phyloP scores from a whole-genome alignment of 257 asterid species.

The Solanum pimpinellifolium region DNA sequence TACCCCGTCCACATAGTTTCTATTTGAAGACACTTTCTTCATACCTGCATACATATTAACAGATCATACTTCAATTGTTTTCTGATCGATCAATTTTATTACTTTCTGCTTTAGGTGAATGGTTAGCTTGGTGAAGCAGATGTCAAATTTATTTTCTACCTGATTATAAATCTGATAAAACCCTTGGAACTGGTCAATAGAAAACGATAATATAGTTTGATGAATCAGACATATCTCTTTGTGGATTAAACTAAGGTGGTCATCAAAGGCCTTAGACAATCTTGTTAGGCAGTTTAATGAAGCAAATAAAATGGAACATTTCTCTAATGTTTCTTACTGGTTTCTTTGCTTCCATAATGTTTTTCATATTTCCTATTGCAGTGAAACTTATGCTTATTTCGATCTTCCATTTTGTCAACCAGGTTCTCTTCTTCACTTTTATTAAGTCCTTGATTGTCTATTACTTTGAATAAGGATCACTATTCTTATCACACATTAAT shows the following conservation, averaged over 20 bases:
- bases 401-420: constrained; percentile 16
- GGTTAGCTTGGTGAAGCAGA: background rate
- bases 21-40: background rate
- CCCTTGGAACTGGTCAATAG: background rate
- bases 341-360: background rate
- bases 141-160: background rate
- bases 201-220: background rate
- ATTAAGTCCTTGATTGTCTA: background rate
- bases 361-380: background rate
- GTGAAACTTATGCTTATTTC: constrained; percentile 13
- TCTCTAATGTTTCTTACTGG: background rate
- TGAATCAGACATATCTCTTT: background rate
- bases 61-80: background rate
- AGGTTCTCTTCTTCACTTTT: constrained; percentile 7
- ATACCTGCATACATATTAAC: background rate
- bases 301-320: background rate
- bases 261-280: background rate
- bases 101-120: background rate
- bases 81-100: background rate
- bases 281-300: background rate
- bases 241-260: background rate
- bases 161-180: background rate
- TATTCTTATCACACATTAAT: background rate
- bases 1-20: background rate
- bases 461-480: background rate